These are phyloP conservation scores for Citrullus mucosospermus DNA, from an alignment of 306 rosid species.

Conservation along the genomic window DNA sequence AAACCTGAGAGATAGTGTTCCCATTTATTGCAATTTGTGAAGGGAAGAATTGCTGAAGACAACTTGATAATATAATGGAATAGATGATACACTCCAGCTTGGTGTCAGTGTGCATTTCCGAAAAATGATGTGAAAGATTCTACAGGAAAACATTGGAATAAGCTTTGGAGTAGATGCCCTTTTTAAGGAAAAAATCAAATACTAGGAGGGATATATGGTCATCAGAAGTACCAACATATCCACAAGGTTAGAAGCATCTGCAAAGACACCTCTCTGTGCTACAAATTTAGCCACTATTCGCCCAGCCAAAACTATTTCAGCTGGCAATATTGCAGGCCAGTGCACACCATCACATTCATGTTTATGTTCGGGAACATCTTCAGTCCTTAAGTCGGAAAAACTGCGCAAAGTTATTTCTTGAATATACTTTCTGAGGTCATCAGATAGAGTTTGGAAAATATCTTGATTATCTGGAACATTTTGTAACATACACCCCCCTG, in stretches of 20 bases:
- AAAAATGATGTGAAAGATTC: constrained; percentile 68
- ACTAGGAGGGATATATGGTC: constrained; percentile 2
- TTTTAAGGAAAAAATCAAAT: constrained; percentile 2
- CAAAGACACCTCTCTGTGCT: constrained; percentile 19
- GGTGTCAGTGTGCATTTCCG: constrained; percentile 36
- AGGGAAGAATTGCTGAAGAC: constrained; percentile 38
- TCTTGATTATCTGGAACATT: constrained; percentile 18
- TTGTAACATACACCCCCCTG: constrained; percentile 38
- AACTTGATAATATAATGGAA: constrained; percentile 39
- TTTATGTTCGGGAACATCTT: constrained; percentile 49
- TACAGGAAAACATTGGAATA: constrained; percentile 26
- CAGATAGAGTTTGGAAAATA: constrained; percentile 27
- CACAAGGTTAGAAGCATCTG: constrained; percentile 21
- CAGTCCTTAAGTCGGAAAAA: constrained; percentile 28
- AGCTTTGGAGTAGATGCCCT: constrained; percentile 13
- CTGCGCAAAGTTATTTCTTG: constrained; percentile 23
- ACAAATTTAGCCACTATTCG: constrained; percentile 40
- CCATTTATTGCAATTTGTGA: constrained; percentile 34
- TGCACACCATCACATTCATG: constrained; percentile 72
- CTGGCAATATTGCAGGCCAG: constrained; percentile 68
- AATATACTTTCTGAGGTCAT: constrained; percentile 33
- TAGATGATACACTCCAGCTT: constrained; percentile 75
- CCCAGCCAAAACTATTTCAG: constrained; percentile 86
- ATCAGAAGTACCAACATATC: constrained; percentile 42
- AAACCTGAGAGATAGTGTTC: constrained; percentile 50